phyloP scores from a whole-genome alignment of 352 stramenopile species.

The Globisporangium radiosum region DNA sequence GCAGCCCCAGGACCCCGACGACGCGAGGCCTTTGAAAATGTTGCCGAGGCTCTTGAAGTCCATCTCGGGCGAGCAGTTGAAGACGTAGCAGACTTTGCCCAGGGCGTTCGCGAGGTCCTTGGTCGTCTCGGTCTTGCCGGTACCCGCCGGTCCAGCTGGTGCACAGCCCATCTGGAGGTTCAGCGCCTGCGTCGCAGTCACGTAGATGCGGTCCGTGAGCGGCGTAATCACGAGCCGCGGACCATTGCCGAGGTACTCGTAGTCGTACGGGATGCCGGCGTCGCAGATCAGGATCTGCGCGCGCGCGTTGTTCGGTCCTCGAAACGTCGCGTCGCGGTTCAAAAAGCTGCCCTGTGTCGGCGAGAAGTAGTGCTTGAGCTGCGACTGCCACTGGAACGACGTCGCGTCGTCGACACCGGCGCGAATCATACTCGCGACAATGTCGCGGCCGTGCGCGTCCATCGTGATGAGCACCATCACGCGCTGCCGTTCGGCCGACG shows the following conservation, averaged over 20 bases:
- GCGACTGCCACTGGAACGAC: conserved; percentile 93
- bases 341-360: conserved; percentile 84
- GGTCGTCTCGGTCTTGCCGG: conserved; percentile 94
- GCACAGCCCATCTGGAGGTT: conserved; percentile 89
- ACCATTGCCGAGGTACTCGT: conserved; percentile 95
- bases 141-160: conserved; percentile 79
- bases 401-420: conserved; percentile 76
- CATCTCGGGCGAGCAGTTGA: conserved; percentile 96
- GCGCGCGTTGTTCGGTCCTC: conserved; percentile 65
- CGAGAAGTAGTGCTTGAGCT: conserved; percentile 94
- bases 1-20: conserved; percentile 92
- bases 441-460: conserved; percentile 92
- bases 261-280: conserved; percentile 93
- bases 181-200: conserved; percentile 92
- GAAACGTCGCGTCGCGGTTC: conserved; percentile 88
- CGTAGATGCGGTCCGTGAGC: conserved; percentile 95
- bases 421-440: conserved; percentile 94
- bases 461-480: conserved; percentile 96
- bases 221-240: conserved; percentile 93
- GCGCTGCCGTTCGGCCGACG: conserved; percentile 88
- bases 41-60: conserved; percentile 95
- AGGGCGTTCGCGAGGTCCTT: conserved; percentile 94
- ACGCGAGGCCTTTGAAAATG: conserved; percentile 95
- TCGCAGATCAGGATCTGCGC: conserved; percentile 90
- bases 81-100: conserved; percentile 94